A percentile compares a stretch with the other conserved stretches of the same genome.
Conservation (phyloP, 1,284 basidiomycete genomes). For the Boletus subluridellus region DNA sequence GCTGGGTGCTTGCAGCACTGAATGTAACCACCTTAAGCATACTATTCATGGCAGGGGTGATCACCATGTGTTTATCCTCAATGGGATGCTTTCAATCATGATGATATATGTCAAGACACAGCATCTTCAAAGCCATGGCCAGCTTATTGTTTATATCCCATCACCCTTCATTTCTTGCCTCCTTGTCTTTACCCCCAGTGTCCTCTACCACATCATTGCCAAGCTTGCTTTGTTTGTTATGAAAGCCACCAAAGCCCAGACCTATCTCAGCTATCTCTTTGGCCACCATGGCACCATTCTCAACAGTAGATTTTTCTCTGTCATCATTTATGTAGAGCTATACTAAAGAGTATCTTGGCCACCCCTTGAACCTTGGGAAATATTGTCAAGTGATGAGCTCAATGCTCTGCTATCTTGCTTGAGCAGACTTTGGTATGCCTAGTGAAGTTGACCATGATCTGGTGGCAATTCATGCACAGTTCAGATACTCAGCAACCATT, state of each 20-base stretch:
- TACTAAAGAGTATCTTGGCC: neutral
- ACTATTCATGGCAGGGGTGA: neutral
- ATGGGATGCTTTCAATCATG: neutral
- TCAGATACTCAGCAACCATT: neutral
- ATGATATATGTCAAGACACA: neutral
- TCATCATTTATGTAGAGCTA: neutral
- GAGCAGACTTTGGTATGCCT: too few relatives aligned
- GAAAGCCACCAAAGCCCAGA: neutral
- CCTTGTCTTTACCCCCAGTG: neutral
- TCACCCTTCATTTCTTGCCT: neutral
- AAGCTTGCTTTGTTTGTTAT: neutral
- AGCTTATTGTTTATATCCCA: neutral
- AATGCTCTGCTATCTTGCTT: constrained; percentile 1
- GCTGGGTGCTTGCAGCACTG: neutral
- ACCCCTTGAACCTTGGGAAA: neutral
- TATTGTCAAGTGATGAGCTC: constrained; percentile 6
- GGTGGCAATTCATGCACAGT: neutral
- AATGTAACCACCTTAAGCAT: constrained; percentile 6
- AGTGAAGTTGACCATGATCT: too few relatives aligned
- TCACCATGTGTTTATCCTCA: constrained; percentile 1
- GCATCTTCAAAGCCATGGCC: neutral
- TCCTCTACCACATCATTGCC: constrained; percentile 1
- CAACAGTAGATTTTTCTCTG: neutral
- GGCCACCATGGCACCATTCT: neutral
- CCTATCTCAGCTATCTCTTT: neutral